Percentiles rank a stretch among this genome's conserved stretches.
Evolutionary conservation across 2,329 filamentous ascomycete species (phyloP).

Genomic region (Trichoderma atroviride): DNA sequence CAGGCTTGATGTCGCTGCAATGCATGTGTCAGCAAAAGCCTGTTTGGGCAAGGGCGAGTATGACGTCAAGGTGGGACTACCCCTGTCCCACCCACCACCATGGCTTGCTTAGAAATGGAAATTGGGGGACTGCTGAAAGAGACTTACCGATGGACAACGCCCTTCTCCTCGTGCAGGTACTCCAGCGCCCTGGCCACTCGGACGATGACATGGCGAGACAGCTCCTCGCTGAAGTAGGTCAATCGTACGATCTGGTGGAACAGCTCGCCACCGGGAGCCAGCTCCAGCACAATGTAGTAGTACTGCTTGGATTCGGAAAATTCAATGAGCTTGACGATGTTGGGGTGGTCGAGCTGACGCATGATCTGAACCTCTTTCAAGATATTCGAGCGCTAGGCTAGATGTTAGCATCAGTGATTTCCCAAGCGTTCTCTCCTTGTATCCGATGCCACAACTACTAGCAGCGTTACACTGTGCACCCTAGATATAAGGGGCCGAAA

Average conservation of each 20-base stretch:
- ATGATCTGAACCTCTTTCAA: slow-evolving; percentile 99
- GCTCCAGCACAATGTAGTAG: slow-evolving; percentile 95
- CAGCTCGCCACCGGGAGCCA: slow-evolving; percentile 91
- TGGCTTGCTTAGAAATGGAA: slow-evolving; percentile 20
- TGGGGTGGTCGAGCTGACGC: slow-evolving; percentile 93
- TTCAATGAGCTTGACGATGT: slow-evolving; percentile 90
- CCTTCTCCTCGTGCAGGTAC: slow-evolving; percentile 91
- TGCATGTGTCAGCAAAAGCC: slow-evolving; percentile 24
- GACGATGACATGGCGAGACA: slow-evolving; percentile 90
- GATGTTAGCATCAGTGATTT: slow-evolving; percentile 36
- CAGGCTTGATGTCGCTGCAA: slow-evolving; percentile 91
- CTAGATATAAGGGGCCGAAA: slow-evolving; percentile 33
- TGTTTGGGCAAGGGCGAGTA: slow-evolving; percentile 28
- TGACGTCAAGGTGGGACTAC: slow-evolving; percentile 33
- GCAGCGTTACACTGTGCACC: neutral
- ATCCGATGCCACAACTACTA: slow-evolving; percentile 15
- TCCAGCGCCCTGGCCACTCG: slow-evolving; percentile 94
- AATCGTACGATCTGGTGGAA: slow-evolving; percentile 98
- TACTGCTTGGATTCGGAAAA: slow-evolving; percentile 94
- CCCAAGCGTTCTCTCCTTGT: slow-evolving; percentile 25
- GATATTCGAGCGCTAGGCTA: slow-evolving; percentile 85
- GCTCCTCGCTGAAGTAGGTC: slow-evolving; percentile 96
- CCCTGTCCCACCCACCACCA: slow-evolving; percentile 12
- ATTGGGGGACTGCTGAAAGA: neutral
- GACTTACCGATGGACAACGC: slow-evolving; percentile 92